A percentile compares a stretch with the other conserved stretches of the same genome.
Conservation (phyloP, 129 eudicot species). For the Flaveria linearis region DNA sequence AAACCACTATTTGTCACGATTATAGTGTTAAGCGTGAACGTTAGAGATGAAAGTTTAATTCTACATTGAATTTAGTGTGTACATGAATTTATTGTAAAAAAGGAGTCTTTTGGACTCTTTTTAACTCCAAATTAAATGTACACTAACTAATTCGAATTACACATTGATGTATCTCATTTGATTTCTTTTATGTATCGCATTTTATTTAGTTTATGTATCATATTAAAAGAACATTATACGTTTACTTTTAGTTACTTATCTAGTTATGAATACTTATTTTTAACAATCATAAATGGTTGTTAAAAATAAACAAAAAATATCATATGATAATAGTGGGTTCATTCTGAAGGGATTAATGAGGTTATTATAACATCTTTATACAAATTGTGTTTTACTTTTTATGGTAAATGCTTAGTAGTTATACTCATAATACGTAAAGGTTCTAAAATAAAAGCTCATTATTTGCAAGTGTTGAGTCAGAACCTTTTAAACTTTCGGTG, state of each 20-base stretch:
- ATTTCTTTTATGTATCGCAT: neutral
- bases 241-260: neutral
- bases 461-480: neutral
- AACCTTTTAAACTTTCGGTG: neutral
- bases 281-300: neutral
- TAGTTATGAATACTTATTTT: neutral
- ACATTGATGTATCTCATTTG: neutral
- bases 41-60: too few relatives aligned
- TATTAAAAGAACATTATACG: neutral
- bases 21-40: neutral
- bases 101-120: neutral
- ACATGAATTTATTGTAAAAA: neutral
- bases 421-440: neutral
- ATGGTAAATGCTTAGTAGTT: neutral
- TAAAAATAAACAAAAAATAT: neutral
- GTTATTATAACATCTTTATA: neutral
- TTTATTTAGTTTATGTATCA: neutral
- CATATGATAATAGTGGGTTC: neutral
- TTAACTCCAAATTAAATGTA: neutral
- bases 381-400: neutral
- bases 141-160: neutral
- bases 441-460: neutral
- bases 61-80: too few relatives aligned
- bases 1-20: neutral
- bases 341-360: neutral